A percentile compares a stretch with the other conserved stretches of the same genome.
These are phyloP conservation scores for Gonapodya sp. DNA, from an alignment of 192 early-diverging fungal species.

Conservation along the genomic window DNA sequence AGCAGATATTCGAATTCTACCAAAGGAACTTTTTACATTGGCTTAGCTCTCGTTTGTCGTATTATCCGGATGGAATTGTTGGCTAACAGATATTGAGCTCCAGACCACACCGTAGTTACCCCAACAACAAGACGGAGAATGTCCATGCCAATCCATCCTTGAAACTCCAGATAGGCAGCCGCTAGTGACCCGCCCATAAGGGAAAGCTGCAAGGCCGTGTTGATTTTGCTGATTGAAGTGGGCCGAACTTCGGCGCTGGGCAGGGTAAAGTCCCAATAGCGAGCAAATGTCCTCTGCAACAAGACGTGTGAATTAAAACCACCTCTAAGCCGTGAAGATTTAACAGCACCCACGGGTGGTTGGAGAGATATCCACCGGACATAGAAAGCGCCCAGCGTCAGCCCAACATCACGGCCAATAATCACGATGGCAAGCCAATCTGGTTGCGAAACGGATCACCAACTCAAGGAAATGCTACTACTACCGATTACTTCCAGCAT, in stretches of 20 bases:
- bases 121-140: neutral
- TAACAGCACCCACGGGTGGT: constrained; percentile 46
- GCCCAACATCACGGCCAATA: constrained; percentile 70
- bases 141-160: constrained; percentile 12
- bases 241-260: constrained; percentile 85
- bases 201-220: constrained; percentile 76
- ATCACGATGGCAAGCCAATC: constrained; percentile 69
- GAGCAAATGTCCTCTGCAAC: constrained; percentile 66
- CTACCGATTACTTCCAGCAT: constrained; percentile 13
- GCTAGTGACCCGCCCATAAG: constrained; percentile 69
- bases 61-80: neutral
- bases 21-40: too few species aligned
- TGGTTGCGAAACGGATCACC: neutral
- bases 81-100: neutral
- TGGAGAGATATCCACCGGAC: constrained; percentile 81
- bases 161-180: constrained; percentile 59
- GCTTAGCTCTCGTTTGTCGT: neutral
- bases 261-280: constrained; percentile 85
- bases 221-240: constrained; percentile 77
- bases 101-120: neutral
- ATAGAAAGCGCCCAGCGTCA: constrained; percentile 69
- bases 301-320: neutral
- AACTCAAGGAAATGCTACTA: neutral
- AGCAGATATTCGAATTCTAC: too few species aligned
- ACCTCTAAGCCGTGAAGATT: neutral